phyloP scores from a whole-genome alignment of 352 stramenopile species.

The Pythium insidiosum region DNA sequence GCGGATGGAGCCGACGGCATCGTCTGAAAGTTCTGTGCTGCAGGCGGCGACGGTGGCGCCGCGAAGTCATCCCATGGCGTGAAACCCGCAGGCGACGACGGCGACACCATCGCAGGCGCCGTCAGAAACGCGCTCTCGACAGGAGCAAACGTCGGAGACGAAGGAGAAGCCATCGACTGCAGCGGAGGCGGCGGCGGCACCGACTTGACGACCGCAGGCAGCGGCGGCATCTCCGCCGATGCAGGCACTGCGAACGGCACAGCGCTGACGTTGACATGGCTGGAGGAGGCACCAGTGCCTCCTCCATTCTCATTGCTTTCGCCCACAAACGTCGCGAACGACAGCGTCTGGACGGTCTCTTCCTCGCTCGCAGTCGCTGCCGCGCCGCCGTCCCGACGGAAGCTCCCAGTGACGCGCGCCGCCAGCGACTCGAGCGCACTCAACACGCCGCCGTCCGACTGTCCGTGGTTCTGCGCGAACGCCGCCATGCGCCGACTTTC shows the following conservation, averaged over 20 bases:
- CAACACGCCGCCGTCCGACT: conserved; percentile 33
- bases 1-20: too few relatives aligned
- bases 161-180: background rate
- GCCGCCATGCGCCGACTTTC: conserved; percentile 43
- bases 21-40: background rate
- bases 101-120: too few relatives aligned
- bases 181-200: background rate
- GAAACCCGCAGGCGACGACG: conserved; percentile 3
- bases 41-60: conserved; percentile 12
- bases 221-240: conserved; percentile 3
- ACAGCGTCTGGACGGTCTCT: conserved; percentile 33
- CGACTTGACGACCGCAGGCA: conserved; percentile 3
- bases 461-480: conserved; percentile 31
- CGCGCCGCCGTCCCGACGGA: too few relatives aligned
- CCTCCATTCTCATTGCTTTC: too few relatives aligned
- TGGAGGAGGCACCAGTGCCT: conserved; percentile 1
- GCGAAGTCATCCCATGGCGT: conserved; percentile 35
- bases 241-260: too few relatives aligned
- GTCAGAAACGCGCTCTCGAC: too few relatives aligned
- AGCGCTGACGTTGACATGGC: background rate
- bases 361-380: background rate
- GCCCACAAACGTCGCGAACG: conserved; percentile 62
- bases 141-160: background rate
- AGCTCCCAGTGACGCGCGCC: conserved; percentile 8
- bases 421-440: conserved; percentile 33